A percentile compares a stretch with the other conserved stretches of the same genome.
phyloP scores from a whole-genome alignment of 257 asterid genomes.

The Fraxinus pennsylvanica region DNA sequence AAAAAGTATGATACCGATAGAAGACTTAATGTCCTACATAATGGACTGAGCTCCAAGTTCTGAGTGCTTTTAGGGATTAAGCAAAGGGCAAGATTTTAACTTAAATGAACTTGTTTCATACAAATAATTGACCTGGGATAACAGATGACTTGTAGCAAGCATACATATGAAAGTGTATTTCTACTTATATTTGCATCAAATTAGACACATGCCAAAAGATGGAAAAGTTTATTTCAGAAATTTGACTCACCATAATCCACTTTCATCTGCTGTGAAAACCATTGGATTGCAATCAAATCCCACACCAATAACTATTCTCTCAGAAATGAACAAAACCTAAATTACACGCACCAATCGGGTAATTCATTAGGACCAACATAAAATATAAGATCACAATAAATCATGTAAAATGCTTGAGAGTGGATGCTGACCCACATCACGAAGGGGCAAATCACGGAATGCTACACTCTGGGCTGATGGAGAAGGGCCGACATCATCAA shows the following conservation, averaged over 20 bases:
- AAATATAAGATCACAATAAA: slow-evolving; percentile 27
- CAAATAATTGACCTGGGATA: background rate
- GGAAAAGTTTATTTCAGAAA: slow-evolving; percentile 23
- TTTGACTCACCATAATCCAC: slow-evolving; percentile 75
- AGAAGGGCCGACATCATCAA: slow-evolving; percentile 91
- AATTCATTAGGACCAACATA: slow-evolving; percentile 29
- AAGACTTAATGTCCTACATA: background rate
- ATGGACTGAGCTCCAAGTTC: background rate
- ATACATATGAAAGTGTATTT: background rate
- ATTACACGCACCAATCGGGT: slow-evolving; percentile 25
- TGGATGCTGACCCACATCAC: slow-evolving; percentile 99
- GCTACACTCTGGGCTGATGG: slow-evolving; percentile 97
- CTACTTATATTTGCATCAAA: background rate
- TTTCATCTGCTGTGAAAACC: slow-evolving; percentile 85
- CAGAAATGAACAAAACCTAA: slow-evolving; percentile 83
- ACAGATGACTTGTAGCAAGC: background rate
- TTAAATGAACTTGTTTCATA: background rate
- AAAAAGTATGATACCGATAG: background rate
- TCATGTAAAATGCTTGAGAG: slow-evolving; percentile 40
- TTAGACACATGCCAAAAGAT: background rate
- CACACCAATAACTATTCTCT: slow-evolving; percentile 89
- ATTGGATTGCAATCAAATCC: slow-evolving; percentile 97
- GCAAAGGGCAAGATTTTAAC: background rate
- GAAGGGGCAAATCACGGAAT: slow-evolving; percentile 97
- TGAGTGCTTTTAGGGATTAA: background rate